A percentile compares a stretch with the other conserved stretches of the same genome.
phyloP scores from a whole-genome alignment of 805 yeast genomes.

The Yarrowia keelungensis region DNA sequence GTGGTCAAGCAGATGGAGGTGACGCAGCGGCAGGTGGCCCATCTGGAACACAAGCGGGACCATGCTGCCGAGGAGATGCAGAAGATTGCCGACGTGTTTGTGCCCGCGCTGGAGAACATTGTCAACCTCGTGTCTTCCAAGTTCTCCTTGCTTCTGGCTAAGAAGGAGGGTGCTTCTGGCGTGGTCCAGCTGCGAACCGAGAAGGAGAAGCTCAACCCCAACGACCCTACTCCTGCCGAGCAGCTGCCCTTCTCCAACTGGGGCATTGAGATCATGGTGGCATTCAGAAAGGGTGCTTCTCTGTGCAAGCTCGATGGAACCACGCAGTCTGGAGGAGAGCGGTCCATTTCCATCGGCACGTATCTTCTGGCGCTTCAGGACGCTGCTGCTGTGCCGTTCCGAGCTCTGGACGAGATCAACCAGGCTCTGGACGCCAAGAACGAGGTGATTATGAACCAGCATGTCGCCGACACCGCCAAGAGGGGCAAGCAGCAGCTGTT shows the following conservation, averaged over 20 bases:
- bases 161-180: conserved; percentile 11
- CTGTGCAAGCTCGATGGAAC: conserved; percentile 77
- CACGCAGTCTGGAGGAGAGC: conserved; percentile 96
- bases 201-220: conserved; percentile 8
- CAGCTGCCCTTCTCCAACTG: conserved; percentile 63
- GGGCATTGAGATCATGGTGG: conserved; percentile 83
- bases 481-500: conserved; percentile 17
- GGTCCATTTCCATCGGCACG: conserved; percentile 92
- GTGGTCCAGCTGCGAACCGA: not conserved
- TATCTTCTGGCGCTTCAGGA: conserved; percentile 92
- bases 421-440: conserved; percentile 98
- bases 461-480: conserved; percentile 11
- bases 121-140: not conserved
- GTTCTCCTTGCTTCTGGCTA: not conserved
- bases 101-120: conserved; percentile 1
- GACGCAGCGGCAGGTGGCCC: not conserved
- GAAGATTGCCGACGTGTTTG: conserved; percentile 7
- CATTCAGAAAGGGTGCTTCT: conserved; percentile 80
- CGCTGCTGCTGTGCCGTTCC: conserved; percentile 83
- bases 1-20: conserved; percentile 3
- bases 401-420: conserved; percentile 97
- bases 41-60: not conserved
- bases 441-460: conserved; percentile 53
- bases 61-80: conserved; percentile 17
- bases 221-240: not conserved